Base-by-base conservation (phyloP, 164 flowering plant genomes). In the Kingdonia uniflora region DNA sequence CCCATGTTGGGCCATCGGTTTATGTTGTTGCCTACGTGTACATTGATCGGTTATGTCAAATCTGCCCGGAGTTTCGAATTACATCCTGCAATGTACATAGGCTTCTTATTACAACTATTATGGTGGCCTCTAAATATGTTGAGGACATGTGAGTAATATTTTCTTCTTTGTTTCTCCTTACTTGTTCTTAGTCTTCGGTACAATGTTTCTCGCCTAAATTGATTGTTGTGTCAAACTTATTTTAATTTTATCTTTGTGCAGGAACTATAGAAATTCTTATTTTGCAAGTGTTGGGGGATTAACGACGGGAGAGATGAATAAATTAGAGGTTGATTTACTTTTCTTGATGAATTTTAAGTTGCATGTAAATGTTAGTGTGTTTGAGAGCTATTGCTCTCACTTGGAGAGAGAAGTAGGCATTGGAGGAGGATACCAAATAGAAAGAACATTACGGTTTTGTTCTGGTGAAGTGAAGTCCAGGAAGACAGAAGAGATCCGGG, bases 221-320 rank as follows among this genome's bases (percentile, higher is more conserved):
- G 7, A 17, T 44, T 44, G 1, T n/a, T 2, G 1, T 44, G 4
- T 45, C 11, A 5, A 19, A 45, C 46, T 44, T 1, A 13, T 5
- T 14, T 21, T 21, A 15, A 1, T 52, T 29, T 48, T 20, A 23
- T 21, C 40, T 51, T 40, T 15, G 22, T 63, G 63, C 85, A 90
- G 97, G 85, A 87, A 87, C 60, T 87, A 87, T 58, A 82, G 87
- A 57, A 90, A 90, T 58, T 84, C 97, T 0, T 90, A 90, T 64
- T 84, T 70, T 60, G 97, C 95, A 0, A 56, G 71, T 61, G 95
- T 90, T n/a, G 97, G 97, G 11, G 97, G 97, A 54, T 23, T 90
- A n/a, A 71, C 72, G 3, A 76, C 82, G 0, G 46, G 51, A 4
- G 95, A 82, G 40, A 65, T 90, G 80, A 90, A 90, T 76, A 72